Conservation (phyloP, 108 stramenopile genomes). For the Skeletonema marinoi region DNA sequence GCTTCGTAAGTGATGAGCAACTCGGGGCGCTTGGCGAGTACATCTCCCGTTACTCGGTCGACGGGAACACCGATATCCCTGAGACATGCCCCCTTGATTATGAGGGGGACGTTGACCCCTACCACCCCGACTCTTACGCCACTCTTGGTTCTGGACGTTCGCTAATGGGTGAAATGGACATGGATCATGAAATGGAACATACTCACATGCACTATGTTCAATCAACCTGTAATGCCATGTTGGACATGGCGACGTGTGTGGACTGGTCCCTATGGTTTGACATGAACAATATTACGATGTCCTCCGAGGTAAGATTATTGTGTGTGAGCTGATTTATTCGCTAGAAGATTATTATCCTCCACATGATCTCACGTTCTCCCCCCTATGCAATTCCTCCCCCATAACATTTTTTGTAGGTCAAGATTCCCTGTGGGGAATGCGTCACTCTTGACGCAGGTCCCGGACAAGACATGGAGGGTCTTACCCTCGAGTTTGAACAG, state of each 20-base stretch:
- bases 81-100: conserved; percentile 1
- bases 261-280: background rate
- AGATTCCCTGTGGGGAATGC: conserved; percentile 16
- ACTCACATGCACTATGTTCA: conserved; percentile 15
- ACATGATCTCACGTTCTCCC: background rate
- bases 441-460: conserved; percentile 1
- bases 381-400: background rate
- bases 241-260: conserved; percentile 3
- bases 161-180: conserved; percentile 5
- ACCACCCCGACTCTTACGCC: background rate
- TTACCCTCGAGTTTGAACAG: background rate
- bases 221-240: background rate
- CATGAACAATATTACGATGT: conserved; percentile 1
- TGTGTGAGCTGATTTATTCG: background rate
- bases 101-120: conserved; percentile 4
- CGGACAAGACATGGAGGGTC: conserved; percentile 1
- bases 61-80: conserved; percentile 4
- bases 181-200: background rate
- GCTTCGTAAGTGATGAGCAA: background rate
- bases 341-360: background rate
- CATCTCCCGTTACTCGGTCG: background rate
- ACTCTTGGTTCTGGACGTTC: background rate
- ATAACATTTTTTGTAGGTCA: background rate
- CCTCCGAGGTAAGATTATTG: background rate
- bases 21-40: background rate